A percentile compares a stretch with the other conserved stretches of the same genome.
These are phyloP conservation scores for Chaetomiaceae sp. DNA, from an alignment of 2,329 filamentous ascomycete species.

Conservation along the genomic window DNA sequence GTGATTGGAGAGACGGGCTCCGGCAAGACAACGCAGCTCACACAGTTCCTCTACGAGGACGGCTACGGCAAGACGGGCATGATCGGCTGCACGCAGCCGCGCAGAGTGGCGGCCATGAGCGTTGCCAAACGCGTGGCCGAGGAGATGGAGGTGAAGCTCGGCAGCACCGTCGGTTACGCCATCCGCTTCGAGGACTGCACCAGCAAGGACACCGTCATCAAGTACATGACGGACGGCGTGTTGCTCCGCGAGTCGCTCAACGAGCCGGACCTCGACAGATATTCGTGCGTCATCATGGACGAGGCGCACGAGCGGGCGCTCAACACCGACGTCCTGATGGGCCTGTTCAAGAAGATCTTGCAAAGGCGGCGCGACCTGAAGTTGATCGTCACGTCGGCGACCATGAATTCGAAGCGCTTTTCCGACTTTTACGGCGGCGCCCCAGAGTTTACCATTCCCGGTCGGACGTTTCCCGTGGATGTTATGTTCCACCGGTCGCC, in stretches of 20 bases:
- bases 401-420: constrained; percentile 96
- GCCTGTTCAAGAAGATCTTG: constrained; percentile 93
- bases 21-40: constrained; percentile 95
- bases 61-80: constrained; percentile 83
- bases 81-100: constrained; percentile 94
- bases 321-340: constrained; percentile 97
- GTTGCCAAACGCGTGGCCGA: constrained; percentile 97
- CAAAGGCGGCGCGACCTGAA: constrained; percentile 86
- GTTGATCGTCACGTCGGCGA: constrained; percentile 94
- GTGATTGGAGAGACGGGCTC: constrained; percentile 97
- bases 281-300: constrained; percentile 99
- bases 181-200: constrained; percentile 99
- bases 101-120: constrained; percentile 97
- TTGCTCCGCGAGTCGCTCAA: constrained; percentile 88
- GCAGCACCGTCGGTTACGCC: constrained; percentile 86
- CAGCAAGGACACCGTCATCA: constrained; percentile 90
- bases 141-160: constrained; percentile 93
- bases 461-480: constrained; percentile 94
- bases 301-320: constrained; percentile 95
- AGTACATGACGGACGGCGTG: constrained; percentile 99
- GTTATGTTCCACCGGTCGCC: constrained; percentile 92
- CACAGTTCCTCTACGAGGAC: constrained; percentile 93
- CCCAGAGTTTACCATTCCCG: constrained; percentile 93
- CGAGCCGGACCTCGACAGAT: constrained; percentile 88
- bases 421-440: constrained; percentile 94